Conservation (phyloP, 441 rosid species). For the Corymbia citriodora region DNA sequence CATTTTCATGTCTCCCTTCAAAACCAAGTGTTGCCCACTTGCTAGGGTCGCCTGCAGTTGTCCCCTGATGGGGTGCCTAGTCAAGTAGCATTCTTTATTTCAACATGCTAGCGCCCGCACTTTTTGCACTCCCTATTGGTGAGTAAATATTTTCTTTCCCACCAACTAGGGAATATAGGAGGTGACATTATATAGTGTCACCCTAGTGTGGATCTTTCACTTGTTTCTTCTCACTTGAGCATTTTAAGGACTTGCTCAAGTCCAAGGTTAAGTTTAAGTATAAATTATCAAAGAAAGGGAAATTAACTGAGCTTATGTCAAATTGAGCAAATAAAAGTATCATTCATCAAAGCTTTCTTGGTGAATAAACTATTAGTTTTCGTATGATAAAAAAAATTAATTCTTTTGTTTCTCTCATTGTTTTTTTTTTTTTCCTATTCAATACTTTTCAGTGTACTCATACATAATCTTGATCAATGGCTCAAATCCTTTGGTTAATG, state of each 20-base stretch:
- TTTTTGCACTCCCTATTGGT: fast-evolving
- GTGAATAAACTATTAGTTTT: neutral
- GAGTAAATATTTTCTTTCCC: too few species aligned
- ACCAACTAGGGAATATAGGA: too few species aligned
- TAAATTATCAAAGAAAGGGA: neutral
- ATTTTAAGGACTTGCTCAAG: too few species aligned
- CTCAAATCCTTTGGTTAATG: too few species aligned
- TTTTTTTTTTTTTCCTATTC: neutral
- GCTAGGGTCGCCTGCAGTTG: fast-evolving
- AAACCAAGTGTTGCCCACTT: too few species aligned
- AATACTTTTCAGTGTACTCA: neutral
- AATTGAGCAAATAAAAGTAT: neutral
- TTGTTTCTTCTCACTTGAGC: too few species aligned
- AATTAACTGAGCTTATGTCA: neutral
- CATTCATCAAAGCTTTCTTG: neutral
- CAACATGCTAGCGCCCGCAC: fast-evolving
- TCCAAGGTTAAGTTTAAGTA: neutral
- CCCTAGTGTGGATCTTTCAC: too few species aligned
- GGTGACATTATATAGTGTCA: too few species aligned
- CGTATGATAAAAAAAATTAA: neutral
- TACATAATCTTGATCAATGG: neutral
- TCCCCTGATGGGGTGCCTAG: too few species aligned
- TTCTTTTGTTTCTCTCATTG: neutral
- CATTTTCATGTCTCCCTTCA: too few species aligned
- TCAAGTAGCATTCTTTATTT: too few species aligned